Percentiles rank a stretch among this genome's conserved stretches.
Conservation (phyloP, 225 moss, liverwort and hornwort genomes). For the Asterella californica region DNA sequence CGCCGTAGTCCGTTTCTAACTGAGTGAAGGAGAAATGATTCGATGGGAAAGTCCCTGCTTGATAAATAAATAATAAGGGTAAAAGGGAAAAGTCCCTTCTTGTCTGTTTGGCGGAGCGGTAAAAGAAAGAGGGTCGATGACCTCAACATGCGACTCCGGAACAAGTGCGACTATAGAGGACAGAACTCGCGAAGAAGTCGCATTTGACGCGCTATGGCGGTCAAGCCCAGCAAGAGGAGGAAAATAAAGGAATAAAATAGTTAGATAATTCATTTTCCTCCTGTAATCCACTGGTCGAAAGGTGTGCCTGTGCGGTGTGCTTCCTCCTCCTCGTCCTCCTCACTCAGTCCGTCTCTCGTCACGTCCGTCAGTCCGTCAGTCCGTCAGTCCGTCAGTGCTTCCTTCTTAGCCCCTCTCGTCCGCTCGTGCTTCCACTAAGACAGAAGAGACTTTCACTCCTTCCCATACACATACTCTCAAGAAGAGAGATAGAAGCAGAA, state of each 20-base stretch:
- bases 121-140: no score
- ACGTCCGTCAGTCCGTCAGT: neutral
- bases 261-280: no score
- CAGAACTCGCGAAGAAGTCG: no score
- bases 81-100: no score
- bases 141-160: no score
- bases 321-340: neutral
- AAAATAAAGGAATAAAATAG: neutral
- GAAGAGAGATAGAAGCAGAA: neutral
- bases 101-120: no score
- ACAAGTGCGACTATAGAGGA: no score
- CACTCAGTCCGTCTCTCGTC: neutral
- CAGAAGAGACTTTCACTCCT: neutral
- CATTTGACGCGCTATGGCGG: no score
- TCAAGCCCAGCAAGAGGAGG: neutral
- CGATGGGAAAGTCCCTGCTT: no score
- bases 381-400: neutral
- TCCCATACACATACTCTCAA: neutral
- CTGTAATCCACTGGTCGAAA: neutral
- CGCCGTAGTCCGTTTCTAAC: no score
- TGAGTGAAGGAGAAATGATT: no score
- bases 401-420: slow-evolving; percentile 2
- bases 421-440: slow-evolving; percentile 1
- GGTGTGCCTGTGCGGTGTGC: neutral
- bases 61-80: no score